Base-by-base conservation (phyloP, 1,284 basidiomycete species). In the Wallemia mellicola region DNA sequence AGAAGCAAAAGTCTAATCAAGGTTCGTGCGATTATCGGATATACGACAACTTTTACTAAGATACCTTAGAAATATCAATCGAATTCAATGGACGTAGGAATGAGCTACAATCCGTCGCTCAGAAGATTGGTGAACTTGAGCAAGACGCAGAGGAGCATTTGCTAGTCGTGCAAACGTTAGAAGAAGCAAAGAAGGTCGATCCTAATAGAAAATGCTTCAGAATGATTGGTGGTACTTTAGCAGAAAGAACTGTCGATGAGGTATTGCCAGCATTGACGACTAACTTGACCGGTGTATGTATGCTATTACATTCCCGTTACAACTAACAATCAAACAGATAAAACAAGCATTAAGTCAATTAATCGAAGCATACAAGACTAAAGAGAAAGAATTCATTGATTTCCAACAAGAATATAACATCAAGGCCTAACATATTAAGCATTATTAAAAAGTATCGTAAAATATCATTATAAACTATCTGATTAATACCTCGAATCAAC, bases 201-300 rank as follows among this genome's bases (percentile, higher is more conserved):
- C 88, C 92, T 25, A 76, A 81, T 67, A 80, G 94, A 62, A 89
- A 87, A 72, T 98, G 94, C 71, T 99, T 96, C 72, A 81, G 94
- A 58, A 76, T 98, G 64, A 85, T 99, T 62, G 94, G 94, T 14
- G 94, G 92, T 27, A 82, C 95, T 1, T 77, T 99, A 9, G 91
- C 96, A 26, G 89, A 98, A 70, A 78, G 91, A 57, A 96, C 88
- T 0, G 94, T 98, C 56, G 82, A 84, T 68, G 94, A 98, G 65
- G 88, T 98, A 28, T 80, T 88, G 28, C 92, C 92, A 48, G 81
- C 84, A 24, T 71, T 95, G 54, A 78, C 86, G 69, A 86, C 81
- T 17, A 92, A 89, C 67, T 76, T 79, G 60, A 78, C 85, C 65
- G 86, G 86, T 62, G 86, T 88, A 65, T 24, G 30, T 25, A 59